These are phyloP conservation scores for Calonectria henricotiae DNA, from an alignment of 2,329 filamentous ascomycete species.

Conservation along the genomic window DNA sequence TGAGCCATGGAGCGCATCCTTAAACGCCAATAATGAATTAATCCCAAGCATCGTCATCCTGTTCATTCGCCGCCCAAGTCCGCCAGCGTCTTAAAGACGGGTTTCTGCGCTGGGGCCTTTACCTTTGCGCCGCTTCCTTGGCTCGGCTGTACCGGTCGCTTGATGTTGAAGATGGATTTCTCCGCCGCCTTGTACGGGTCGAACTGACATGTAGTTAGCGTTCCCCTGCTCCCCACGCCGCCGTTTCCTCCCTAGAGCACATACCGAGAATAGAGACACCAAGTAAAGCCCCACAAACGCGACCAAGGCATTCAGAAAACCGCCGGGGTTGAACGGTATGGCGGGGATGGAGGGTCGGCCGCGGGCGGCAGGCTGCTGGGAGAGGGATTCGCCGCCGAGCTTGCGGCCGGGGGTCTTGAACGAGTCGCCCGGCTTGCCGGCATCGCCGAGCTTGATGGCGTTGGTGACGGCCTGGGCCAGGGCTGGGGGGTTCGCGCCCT, in stretches of 20 bases:
- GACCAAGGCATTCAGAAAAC: constrained; percentile 67
- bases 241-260: constrained; percentile 50
- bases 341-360: constrained; percentile 46
- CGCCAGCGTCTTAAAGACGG: constrained; percentile 69
- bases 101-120: constrained; percentile 54
- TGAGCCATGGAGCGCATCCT: background rate
- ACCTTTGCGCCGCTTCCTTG: constrained; percentile 46
- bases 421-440: constrained; percentile 62
- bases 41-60: constrained; percentile 10
- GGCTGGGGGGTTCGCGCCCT: constrained; percentile 84
- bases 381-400: constrained; percentile 64
- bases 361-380: constrained; percentile 34
- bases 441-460: constrained; percentile 70
- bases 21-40: constrained; percentile 31
- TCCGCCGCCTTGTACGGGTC: constrained; percentile 76
- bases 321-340: constrained; percentile 58
- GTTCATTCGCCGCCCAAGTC: constrained; percentile 63
- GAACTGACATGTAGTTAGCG: constrained; percentile 62
- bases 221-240: background rate
- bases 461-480: constrained; percentile 85
- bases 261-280: constrained; percentile 73
- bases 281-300: constrained; percentile 75
- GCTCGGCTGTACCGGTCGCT: constrained; percentile 57
- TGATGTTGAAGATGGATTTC: constrained; percentile 72
- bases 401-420: constrained; percentile 73